Conservation (phyloP, 2,329 filamentous ascomycete species). For the Fusarium longipes region DNA sequence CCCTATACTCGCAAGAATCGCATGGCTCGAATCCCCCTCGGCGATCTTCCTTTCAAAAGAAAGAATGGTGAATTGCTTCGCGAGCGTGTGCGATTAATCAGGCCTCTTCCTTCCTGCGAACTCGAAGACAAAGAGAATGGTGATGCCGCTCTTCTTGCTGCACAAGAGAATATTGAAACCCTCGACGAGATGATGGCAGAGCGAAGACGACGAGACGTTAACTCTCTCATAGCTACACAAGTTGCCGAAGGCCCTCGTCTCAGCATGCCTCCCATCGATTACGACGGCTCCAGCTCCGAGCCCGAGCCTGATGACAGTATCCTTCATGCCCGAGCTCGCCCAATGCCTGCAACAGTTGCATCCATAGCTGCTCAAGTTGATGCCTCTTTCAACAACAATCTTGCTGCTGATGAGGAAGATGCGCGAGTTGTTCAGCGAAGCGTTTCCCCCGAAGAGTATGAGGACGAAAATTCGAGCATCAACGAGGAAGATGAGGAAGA, state of each 20-base stretch:
- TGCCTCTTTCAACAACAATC: conserved; percentile 47
- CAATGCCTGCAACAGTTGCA: conserved; percentile 17
- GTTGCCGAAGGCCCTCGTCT: conserved; percentile 48
- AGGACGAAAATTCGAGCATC: conserved; percentile 46
- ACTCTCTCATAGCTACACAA: conserved; percentile 45
- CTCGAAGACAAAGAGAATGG: conserved; percentile 49
- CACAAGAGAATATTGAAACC: conserved; percentile 26
- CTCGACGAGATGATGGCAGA: conserved; percentile 7
- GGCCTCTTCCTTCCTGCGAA: conserved; percentile 41
- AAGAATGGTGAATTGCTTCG: conserved; percentile 36
- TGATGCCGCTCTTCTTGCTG: conserved; percentile 25
- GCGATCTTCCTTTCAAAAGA: conserved; percentile 43
- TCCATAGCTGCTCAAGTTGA: conserved; percentile 44
- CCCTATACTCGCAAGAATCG: conserved; percentile 6
- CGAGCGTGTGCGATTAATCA: conserved; percentile 35
- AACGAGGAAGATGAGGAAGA: conserved; percentile 52
- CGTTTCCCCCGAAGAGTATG: conserved; percentile 49
- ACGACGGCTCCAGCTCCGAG: conserved; percentile 53
- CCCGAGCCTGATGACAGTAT: conserved; percentile 51
- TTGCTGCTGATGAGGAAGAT: conserved; percentile 33
- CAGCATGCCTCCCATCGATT: conserved; percentile 52
- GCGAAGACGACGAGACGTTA: conserved; percentile 1
- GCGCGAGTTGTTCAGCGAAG: conserved; percentile 18
- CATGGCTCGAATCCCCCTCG: conserved; percentile 44
- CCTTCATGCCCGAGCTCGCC: conserved; percentile 48